phyloP scores from a whole-genome alignment of 371 early-diverging fungal genomes.

The Umbelopsis sp. region DNA sequence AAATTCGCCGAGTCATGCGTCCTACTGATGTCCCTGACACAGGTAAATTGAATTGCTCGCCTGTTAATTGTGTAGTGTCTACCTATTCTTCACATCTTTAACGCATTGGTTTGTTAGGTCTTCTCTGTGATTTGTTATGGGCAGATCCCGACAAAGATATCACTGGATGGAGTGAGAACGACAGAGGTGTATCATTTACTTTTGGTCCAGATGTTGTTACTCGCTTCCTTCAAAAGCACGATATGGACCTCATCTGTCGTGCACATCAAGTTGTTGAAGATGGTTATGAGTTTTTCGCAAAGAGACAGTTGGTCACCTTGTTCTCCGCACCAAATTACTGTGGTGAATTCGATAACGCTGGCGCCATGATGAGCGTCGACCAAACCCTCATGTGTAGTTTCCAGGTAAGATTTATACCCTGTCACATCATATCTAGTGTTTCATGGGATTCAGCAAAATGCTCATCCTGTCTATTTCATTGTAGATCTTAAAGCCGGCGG shows the following conservation, averaged over 20 bases:
- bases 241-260: slow-evolving; percentile 93
- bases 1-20: slow-evolving; percentile 88
- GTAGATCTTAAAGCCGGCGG: slow-evolving; percentile 39
- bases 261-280: slow-evolving; percentile 99
- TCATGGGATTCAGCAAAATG: too few species aligned
- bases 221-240: slow-evolving; percentile 87
- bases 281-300: slow-evolving; percentile 98
- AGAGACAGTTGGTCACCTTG: slow-evolving; percentile 92
- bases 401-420: slow-evolving; percentile 58
- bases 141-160: slow-evolving; percentile 80
- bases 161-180: slow-evolving; percentile 96
- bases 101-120: slow-evolving; percentile 51
- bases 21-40: slow-evolving; percentile 98
- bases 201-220: slow-evolving; percentile 91
- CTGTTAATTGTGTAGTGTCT: too few species aligned
- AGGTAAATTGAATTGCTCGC: slow-evolving; percentile 24
- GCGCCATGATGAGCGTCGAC: slow-evolving; percentile 96
- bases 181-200: slow-evolving; percentile 94
- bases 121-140: slow-evolving; percentile 89
- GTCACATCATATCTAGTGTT: background rate
- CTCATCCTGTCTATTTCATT: background rate
- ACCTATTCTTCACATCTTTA: background rate
- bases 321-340: slow-evolving; percentile 99
- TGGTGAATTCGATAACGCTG: slow-evolving; percentile 97
- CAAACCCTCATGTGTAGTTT: slow-evolving; percentile 92